A percentile compares a stretch with the other conserved stretches of the same genome.
Evolutionary conservation across 2,329 filamentous ascomycete genomes (phyloP).

Genomic region (Talaromyces sp.): DNA sequence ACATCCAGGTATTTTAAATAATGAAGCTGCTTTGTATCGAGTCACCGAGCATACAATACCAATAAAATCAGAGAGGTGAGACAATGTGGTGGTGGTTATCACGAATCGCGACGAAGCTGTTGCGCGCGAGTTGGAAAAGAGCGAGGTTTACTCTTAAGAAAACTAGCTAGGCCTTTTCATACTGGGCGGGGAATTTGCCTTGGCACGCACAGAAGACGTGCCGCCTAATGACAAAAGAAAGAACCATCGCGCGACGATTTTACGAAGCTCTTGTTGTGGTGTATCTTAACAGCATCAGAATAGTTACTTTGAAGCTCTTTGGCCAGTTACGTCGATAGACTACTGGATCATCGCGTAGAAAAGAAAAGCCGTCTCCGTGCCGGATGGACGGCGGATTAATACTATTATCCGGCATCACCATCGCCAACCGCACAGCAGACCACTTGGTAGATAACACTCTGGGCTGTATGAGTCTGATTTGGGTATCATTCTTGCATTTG

Average conservation of each 20-base stretch:
- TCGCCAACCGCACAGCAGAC: not conserved
- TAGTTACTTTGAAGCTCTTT: not conserved
- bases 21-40: not conserved
- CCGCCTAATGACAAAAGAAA: constrained; percentile 11
- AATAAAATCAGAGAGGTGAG: not conserved
- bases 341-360: constrained; percentile 20
- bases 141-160: constrained; percentile 30
- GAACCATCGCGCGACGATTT: constrained; percentile 7
- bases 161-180: constrained; percentile 26
- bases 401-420: constrained; percentile 11
- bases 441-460: not conserved
- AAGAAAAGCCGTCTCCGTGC: constrained; percentile 20
- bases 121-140: constrained; percentile 21
- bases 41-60: not conserved
- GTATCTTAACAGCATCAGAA: not conserved
- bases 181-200: constrained; percentile 15
- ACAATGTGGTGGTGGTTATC: not conserved
- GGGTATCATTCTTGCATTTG: not conserved
- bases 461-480: not conserved
- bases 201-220: constrained; percentile 14
- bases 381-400: constrained; percentile 15
- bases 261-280: constrained; percentile 7
- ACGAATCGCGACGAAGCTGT: constrained; percentile 21
- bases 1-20: constrained; percentile 15
- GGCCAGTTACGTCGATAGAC: constrained; percentile 5